These are phyloP conservation scores for Carex scoparia DNA, from an alignment of 176 grass and related monocot species.

Conservation along the genomic window DNA sequence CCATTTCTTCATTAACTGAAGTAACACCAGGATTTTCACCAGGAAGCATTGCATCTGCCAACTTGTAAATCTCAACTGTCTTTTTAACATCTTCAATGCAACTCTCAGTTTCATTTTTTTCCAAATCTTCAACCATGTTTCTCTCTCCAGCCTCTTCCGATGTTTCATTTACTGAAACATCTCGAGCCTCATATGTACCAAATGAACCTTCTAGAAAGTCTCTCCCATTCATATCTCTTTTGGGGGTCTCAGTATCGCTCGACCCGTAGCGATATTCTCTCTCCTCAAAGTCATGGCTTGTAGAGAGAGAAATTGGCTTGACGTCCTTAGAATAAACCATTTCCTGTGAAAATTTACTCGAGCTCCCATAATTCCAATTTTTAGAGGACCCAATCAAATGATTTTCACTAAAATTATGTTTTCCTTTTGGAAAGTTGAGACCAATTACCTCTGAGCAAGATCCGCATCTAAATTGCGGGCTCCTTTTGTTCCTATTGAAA, in stretches of 20 bases:
- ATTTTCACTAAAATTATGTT: conserved; percentile 6
- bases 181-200: not conserved
- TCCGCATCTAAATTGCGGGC: conserved; percentile 51
- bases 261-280: conserved; percentile 40
- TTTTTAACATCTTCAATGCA: conserved; percentile 21
- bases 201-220: conserved; percentile 9
- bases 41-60: not conserved
- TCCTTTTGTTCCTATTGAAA: conserved; percentile 33
- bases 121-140: not conserved
- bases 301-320: conserved; percentile 32
- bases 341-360: conserved; percentile 21
- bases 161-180: conserved; percentile 4
- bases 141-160: not conserved
- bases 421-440: conserved; percentile 36
- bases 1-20: not conserved
- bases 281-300: conserved; percentile 38
- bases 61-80: conserved; percentile 12
- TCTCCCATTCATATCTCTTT: not conserved
- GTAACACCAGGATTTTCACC: not conserved
- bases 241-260: conserved; percentile 11
- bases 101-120: conserved; percentile 20
- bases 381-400: conserved; percentile 17
- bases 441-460: conserved; percentile 54
- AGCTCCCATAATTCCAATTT: conserved; percentile 34
- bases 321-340: conserved; percentile 37